Base-by-base conservation (phyloP, 225 moss, liverwort and hornwort species). In the Physcomitrellopsis africana region DNA sequence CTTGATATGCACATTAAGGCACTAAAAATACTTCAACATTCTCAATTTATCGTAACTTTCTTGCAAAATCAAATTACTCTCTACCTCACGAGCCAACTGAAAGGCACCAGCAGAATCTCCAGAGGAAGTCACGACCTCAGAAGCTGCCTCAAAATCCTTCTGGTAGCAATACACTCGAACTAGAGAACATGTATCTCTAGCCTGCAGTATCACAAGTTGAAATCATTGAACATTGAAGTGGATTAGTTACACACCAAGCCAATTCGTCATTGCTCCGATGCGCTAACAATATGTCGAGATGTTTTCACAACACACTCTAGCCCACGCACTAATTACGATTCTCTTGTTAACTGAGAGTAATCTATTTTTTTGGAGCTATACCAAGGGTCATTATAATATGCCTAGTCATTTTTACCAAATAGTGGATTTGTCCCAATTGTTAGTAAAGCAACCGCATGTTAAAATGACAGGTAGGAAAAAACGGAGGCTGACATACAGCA, bases 11-110 rank as follows among this genome's bases (percentile, higher is more conserved):
- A 4, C 22, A 6, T 61, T 56, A 71, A 23, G 29, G 23, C 20
- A 27, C 53, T 24, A 26, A 42, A 4, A 41, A 18, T 37, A 56
- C 37, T 58, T n/a, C 67, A 70, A 73, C 18, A 19, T 65, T 65
- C 26, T 59, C 7, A 12, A 42, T 54, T 1, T 51, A 6, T 66
- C 4, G 60, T n/a, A 18, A 19, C 51, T 5, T 44, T 23, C 22
- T 49, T 71, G 67, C 70, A 71, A 42, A 24, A 51, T 20, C 7
- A 61, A 10, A 55, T 62, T 24, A 69, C n/a, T 69, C 13, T 20
- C 37, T 83, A 94, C 94, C 90, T 99, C 93, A 54, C 87, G 89
- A 76, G 92, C 99, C 69, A 99, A 78, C 67, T 92, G 89, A 60
- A 99, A 99, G 56, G 99, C 99, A 75, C 92, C 92, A 29, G 87